Percentiles rank a stretch among this genome's conserved stretches.
Evolutionary conservation across 1,284 basidiomycete species (phyloP).

Genomic region (Tausonia pullulans): DNA sequence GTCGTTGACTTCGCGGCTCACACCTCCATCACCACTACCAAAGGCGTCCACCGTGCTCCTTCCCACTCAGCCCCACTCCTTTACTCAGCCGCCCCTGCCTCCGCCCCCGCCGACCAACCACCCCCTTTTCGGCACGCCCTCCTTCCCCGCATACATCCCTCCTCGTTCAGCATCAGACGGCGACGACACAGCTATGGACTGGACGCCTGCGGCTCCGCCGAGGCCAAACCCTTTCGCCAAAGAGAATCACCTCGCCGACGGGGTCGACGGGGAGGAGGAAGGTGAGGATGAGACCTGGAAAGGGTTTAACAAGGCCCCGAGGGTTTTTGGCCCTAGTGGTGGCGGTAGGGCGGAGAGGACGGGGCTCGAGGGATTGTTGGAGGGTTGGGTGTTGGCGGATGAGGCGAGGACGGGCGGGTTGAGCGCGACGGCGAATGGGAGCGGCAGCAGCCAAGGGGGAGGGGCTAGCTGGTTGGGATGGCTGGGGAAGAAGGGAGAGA

Average conservation of each 20-base stretch:
- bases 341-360: background rate
- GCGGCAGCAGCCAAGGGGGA: too few relatives aligned
- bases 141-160: background rate
- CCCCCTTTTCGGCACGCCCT: background rate
- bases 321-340: background rate
- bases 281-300: constrained; percentile 8
- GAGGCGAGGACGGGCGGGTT: background rate
- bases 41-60: background rate
- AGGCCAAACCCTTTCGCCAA: background rate
- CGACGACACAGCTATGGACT: background rate
- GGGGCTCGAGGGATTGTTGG: constrained; percentile 5
- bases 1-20: background rate
- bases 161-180: background rate
- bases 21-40: background rate
- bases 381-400: constrained; percentile 5
- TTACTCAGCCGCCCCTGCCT: background rate
- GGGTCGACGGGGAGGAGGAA: background rate
- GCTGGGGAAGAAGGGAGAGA: too few relatives aligned
- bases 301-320: constrained; percentile 1
- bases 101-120: background rate
- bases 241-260: background rate
- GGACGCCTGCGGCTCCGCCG: background rate
- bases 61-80: background rate
- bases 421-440: too few relatives aligned
- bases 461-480: too few relatives aligned